phyloP scores from a whole-genome alignment of 805 yeast species.

The Metschnikowia drakensbergensis region DNA sequence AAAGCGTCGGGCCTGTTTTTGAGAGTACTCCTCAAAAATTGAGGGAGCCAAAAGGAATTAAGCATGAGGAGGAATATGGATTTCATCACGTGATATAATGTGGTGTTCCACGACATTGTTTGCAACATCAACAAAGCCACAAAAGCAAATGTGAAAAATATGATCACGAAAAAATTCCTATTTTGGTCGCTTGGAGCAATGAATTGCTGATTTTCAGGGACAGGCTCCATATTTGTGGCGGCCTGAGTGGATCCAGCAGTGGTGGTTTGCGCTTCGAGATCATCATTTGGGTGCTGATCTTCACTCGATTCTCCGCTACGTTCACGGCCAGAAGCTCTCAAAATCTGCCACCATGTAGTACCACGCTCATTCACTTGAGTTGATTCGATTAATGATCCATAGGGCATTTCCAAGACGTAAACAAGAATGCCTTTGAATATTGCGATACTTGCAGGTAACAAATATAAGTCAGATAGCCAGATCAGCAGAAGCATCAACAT shows the following conservation, averaged over 20 bases:
- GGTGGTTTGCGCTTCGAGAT: constrained; percentile 12
- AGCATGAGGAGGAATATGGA: constrained; percentile 46
- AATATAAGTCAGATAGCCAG: constrained; percentile 48
- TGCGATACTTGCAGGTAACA: constrained; percentile 67
- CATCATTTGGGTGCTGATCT: constrained; percentile 19
- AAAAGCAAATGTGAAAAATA: constrained; percentile 24
- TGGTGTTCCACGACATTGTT: constrained; percentile 58
- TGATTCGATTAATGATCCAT: constrained; percentile 60
- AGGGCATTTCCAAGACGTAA: constrained; percentile 71
- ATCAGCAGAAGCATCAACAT: constrained; percentile 57
- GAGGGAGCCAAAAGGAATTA: constrained; percentile 86
- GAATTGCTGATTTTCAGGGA: neutral
- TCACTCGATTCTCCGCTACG: neutral
- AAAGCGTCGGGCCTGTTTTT: constrained; percentile 64
- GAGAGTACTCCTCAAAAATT: constrained; percentile 70
- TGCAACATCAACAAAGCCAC: constrained; percentile 53
- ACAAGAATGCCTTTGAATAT: constrained; percentile 67
- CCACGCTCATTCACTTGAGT: constrained; percentile 72
- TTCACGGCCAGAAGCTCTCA: constrained; percentile 50
- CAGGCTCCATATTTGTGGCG: neutral
- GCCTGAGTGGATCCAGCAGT: neutral
- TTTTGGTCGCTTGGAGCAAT: neutral
- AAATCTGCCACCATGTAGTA: constrained; percentile 60
- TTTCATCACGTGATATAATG: constrained; percentile 54
- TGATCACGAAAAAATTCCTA: constrained; percentile 25